Evolutionary conservation across 805 yeast species (phyloP), one percentile per base, ranked within the genome.

Genomic region (Maudiozyma saulgeensis): DNA sequence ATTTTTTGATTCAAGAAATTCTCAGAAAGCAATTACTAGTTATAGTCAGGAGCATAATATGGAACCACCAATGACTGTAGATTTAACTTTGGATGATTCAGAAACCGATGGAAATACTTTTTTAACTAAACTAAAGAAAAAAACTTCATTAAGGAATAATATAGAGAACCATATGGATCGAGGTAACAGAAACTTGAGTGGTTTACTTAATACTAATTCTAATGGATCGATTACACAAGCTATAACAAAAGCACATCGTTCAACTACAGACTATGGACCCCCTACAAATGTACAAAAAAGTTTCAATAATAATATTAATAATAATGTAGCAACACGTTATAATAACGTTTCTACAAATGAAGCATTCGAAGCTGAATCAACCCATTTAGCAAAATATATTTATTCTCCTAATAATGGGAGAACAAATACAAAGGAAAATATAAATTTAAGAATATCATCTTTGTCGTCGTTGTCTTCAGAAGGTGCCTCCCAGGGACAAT

Each of bases 1-100:
- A 23, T 41, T 41, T 25, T 41, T 41, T 41, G 43, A 41, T 25
- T 13, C 18, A 15, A 41, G 25, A n/a, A 23, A 28, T n/a, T 18
- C 23, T 1, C 18, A 25, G 6, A 18, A 16, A 11, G 32, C 11
- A 38, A 39, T 26, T 44, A 31, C 19, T 21, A 44, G 21, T 41
- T 38, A 35, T 6, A 25, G 16, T 31, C 26, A 23, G 6, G 42
- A 21, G 2, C 21, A 37, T 18, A 16, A n/a, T 21, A 39, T 26
- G 21, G 37, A 43, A 40, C 58, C 59, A 3, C 63, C 63, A 9
- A 56, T 57, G 31, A 61, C 64, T 1, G 62, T 62, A 1, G 64
- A 61, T 49, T 41, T 60, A 34, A 62, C 64, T 1, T 32, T 52
- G n/a, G 64, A 58, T 35, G 45, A 45, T 41, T 19, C 26, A 23